phyloP scores from a whole-genome alignment of 1,284 basidiomycete genomes.

The Afroboletus lepidellus region DNA sequence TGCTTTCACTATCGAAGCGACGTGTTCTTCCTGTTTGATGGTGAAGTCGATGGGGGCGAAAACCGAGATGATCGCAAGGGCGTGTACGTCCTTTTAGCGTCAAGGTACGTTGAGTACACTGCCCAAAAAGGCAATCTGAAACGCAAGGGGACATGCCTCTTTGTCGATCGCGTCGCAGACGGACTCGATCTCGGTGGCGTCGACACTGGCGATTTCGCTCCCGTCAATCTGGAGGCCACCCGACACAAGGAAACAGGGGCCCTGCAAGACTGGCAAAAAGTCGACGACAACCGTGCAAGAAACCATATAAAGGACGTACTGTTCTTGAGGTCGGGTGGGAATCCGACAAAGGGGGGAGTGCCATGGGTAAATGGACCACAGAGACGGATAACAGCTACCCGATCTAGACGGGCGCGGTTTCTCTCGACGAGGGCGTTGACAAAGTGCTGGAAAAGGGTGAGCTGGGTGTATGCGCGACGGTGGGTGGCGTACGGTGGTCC shows the following conservation, averaged over 20 bases:
- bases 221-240: conserved; percentile 57
- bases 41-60: conserved; percentile 49
- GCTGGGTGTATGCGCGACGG: background rate
- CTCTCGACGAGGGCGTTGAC: conserved; percentile 55
- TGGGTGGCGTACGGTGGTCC: conserved; percentile 35
- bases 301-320: conserved; percentile 19
- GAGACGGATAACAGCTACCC: conserved; percentile 55
- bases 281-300: background rate
- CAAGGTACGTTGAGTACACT: conserved; percentile 3
- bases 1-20: conserved; percentile 41
- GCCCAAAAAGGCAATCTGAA: background rate
- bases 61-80: conserved; percentile 49
- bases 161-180: conserved; percentile 28
- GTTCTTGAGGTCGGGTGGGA: conserved; percentile 33
- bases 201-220: conserved; percentile 41
- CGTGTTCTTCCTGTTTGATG: conserved; percentile 46
- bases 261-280: conserved; percentile 35
- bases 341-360: conserved; percentile 40
- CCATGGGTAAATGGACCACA: conserved; percentile 45
- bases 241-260: conserved; percentile 37
- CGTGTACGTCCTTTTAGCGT: conserved; percentile 37
- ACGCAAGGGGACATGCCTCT: conserved; percentile 18
- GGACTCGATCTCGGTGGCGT: conserved; percentile 41
- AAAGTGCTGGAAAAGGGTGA: conserved; percentile 36
- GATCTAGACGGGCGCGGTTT: conserved; percentile 44